phyloP scores from a whole-genome alignment of 768 basidiomycete species.

The Boletellus sp. region DNA sequence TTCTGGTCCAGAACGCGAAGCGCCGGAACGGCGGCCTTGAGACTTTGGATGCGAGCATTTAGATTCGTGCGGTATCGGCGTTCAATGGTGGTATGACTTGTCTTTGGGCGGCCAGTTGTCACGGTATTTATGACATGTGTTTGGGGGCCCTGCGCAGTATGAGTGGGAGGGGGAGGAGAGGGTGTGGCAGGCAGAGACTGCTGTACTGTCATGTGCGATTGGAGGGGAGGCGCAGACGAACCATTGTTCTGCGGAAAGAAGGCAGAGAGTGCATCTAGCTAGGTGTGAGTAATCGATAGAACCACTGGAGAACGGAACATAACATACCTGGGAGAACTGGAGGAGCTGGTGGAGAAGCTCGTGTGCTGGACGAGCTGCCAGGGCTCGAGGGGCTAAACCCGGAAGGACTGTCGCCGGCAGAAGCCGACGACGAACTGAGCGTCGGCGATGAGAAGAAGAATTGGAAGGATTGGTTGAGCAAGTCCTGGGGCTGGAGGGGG shows the following conservation, averaged over 20 bases:
- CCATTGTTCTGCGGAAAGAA: conserved; percentile 15
- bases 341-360: conserved; percentile 30
- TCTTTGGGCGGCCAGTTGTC: conserved; percentile 46
- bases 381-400: conserved; percentile 26
- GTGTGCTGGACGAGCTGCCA: conserved; percentile 27
- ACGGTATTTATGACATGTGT: conserved; percentile 20
- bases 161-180: conserved; percentile 35
- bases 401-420: conserved; percentile 25
- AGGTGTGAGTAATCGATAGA: conserved; percentile 8
- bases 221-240: conserved; percentile 34
- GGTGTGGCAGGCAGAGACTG: conserved; percentile 36
- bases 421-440: conserved; percentile 32
- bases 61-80: conserved; percentile 85
- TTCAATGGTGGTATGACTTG: conserved; percentile 87
- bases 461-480: conserved; percentile 32
- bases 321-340: conserved; percentile 17
- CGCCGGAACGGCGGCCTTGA: conserved; percentile 79
- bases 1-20: conserved; percentile 70
- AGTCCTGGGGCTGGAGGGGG: conserved; percentile 29
- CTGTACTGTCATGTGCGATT: conserved; percentile 24
- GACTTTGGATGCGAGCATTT: conserved; percentile 78
- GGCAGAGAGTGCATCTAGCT: conserved; percentile 19
- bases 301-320: not conserved
- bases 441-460: conserved; percentile 42
- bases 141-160: conserved; percentile 22